Conservation (phyloP, 352 stramenopile genomes). For the Thalassiosira gravida region DNA sequence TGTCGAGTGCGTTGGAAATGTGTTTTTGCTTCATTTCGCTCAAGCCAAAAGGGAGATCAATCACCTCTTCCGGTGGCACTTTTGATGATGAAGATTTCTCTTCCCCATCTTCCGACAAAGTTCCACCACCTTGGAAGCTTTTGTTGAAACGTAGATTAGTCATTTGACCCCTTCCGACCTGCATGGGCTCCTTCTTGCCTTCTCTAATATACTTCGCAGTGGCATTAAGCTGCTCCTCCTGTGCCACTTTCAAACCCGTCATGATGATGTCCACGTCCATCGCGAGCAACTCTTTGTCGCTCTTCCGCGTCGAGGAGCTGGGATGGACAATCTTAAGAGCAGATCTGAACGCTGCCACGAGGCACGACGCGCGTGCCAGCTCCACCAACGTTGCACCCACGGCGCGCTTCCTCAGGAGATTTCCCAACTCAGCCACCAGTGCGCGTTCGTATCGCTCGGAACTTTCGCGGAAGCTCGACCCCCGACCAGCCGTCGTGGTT, state of each 20-base stretch:
- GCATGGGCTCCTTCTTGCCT: slow-evolving; percentile 74
- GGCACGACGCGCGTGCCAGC: slow-evolving; percentile 70
- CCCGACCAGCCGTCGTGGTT: slow-evolving; percentile 47
- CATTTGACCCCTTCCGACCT: slow-evolving; percentile 46
- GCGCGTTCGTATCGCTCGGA: slow-evolving; percentile 80
- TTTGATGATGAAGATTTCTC: slow-evolving; percentile 24
- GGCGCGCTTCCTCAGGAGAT: slow-evolving; percentile 69
- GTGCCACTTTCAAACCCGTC: slow-evolving; percentile 80
- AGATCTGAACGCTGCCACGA: slow-evolving; percentile 81
- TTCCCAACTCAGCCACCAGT: slow-evolving; percentile 78
- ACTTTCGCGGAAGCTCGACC: slow-evolving; percentile 77
- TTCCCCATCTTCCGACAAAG: slow-evolving; percentile 15
- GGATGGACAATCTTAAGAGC: slow-evolving; percentile 84
- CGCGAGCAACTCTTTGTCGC: slow-evolving; percentile 79
- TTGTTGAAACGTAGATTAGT: slow-evolving; percentile 40
- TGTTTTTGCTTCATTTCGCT: slow-evolving; percentile 75
- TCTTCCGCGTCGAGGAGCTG: slow-evolving; percentile 75
- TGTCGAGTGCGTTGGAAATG: slow-evolving; percentile 57
- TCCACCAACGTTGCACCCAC: slow-evolving; percentile 74
- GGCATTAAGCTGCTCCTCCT: slow-evolving; percentile 84
- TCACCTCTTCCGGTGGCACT: slow-evolving; percentile 69
- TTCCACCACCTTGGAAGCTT: slow-evolving; percentile 19
- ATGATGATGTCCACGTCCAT: slow-evolving; percentile 86
- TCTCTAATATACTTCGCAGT: slow-evolving; percentile 70
- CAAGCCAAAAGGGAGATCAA: slow-evolving; percentile 82